Conservation (phyloP, 225 moss, liverwort and hornwort species). For the Marchantia polymorpha region DNA sequence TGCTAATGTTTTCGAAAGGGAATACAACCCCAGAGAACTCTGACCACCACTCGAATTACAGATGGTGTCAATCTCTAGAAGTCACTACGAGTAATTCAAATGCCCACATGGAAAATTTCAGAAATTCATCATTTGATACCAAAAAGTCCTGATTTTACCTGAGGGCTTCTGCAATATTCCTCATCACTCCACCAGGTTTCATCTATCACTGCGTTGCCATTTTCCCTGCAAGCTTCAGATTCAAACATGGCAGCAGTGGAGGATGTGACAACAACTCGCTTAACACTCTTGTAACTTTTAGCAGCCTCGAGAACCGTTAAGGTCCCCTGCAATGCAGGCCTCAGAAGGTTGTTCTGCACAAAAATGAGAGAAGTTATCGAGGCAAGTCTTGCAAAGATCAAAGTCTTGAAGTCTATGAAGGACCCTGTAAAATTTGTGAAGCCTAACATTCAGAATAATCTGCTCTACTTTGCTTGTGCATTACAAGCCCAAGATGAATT, state of each 20-base stretch:
- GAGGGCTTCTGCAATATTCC: conserved; percentile 11
- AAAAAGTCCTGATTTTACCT: not conserved
- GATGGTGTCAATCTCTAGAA: too few species aligned
- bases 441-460: not conserved
- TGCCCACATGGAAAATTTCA: too few species aligned
- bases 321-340: conserved; percentile 48
- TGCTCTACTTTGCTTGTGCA: not conserved
- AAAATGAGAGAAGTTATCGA: not conserved
- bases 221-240: not conserved
- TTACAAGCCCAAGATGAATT: not conserved
- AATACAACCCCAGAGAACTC: conserved; percentile 50
- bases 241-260: conserved; percentile 1
- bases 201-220: too few species aligned
- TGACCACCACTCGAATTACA: too few species aligned
- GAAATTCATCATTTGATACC: too few species aligned
- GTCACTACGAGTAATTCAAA: too few species aligned
- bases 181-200: conserved; percentile 34
- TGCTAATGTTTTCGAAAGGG: conserved; percentile 41
- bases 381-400: not conserved
- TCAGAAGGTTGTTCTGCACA: conserved; percentile 33
- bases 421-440: not conserved
- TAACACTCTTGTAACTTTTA: conserved; percentile 35
- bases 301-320: conserved; percentile 46
- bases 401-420: not conserved
- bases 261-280: conserved; percentile 56